Base-by-base conservation (phyloP, 441 rosid genomes). In the Gossypium gossypioides region DNA sequence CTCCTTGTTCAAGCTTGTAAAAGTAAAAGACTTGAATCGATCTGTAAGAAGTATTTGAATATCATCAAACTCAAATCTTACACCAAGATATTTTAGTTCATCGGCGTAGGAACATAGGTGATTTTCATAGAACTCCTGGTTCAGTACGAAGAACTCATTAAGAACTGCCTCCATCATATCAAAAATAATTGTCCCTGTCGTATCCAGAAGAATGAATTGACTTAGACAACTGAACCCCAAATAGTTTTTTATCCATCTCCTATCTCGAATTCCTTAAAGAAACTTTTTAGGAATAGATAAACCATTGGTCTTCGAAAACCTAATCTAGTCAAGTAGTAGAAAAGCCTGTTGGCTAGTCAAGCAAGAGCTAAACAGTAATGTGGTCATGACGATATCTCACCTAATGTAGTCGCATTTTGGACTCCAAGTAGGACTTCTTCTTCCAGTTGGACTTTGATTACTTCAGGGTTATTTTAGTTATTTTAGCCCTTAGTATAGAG, bases 1-100 rank as follows among this genome's bases (percentile, higher is more conserved):
- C 32, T 42, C 55, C 29, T 21, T 64, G 54, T 52, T 64, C 69
- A 64, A 64, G n/a, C 69, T 64, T 42, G 18, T 42, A 21, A 19
- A 44, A 46, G 21, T 44, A 64, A 44, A 34, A 42, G 34, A 42
- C 55, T 64, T 64, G 2, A 64, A 64, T 2, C 32, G 16, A 42
- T 22, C 3, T 21, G 6, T 21, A 42, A 64, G 54, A 44, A 44
- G 34, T 19, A 25, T 63, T 63, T 4, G 32, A 63, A 63, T 10
- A 40, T 63, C 18, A 63, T 63, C 18, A 63, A 63, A 19, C 51
- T 52, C 32, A 40, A 63, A 40, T 63, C 29, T 63, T 1, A 63
- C 29, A 63, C 68, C 5, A 63, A 63, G 51, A 63, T 19, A 40
- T 63, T 63, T 63, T 63, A 40, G 29, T 50, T 63, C 52, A 19